Evolutionary conservation across 2,329 filamentous ascomycete genomes (phyloP), one percentile per base, ranked within the genome.

Genomic region (Fusarium siculi): DNA sequence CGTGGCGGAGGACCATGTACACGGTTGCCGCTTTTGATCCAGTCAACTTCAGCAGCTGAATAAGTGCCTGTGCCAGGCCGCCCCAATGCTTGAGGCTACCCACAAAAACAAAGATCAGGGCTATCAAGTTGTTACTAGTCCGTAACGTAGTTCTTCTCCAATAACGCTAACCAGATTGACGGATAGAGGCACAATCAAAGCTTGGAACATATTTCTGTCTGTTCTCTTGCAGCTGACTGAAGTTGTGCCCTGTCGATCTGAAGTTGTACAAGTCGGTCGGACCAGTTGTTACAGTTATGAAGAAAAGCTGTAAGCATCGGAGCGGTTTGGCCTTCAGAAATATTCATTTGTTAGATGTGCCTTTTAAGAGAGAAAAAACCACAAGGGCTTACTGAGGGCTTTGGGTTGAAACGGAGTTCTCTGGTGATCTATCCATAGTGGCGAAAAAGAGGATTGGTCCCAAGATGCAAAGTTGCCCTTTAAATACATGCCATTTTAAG

Each of bases 341-440:
- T 21, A 0, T 4, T 47, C 2, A 16, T 30, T 47, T 10, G 6
- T 47, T 2, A 30, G 19, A 30, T 4, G 0, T 5, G 1, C 3
- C 6, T 47, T 0, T 15, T 3, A 2, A 15, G 9, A 10, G 7
- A 15, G 28, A 7, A 1, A 4, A 7, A 7, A 21, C 1, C 0
- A 7, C 2, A 7, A 28, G 4, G 5, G 12, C 25, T 28, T 5
- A 21, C 12, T 10, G 12, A 19, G 1, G 25, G 19, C 12, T 30
- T 30, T 47, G 19, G 1, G 2, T 6, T 21, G 11, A 18, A 15
- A 21, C 12, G 23, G 12, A 10, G 9, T 28, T 16, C 12, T 47
- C 8, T 16, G 19, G 14, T 6, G 14, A n/a, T 30, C n/a, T 47
- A 19, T n/a, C 19, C 7, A 30, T 11, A n/a, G 19, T 30, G 4